Base-by-base conservation (phyloP, 306 rosid species). In the Pterocarpus macrocarpus region DNA sequence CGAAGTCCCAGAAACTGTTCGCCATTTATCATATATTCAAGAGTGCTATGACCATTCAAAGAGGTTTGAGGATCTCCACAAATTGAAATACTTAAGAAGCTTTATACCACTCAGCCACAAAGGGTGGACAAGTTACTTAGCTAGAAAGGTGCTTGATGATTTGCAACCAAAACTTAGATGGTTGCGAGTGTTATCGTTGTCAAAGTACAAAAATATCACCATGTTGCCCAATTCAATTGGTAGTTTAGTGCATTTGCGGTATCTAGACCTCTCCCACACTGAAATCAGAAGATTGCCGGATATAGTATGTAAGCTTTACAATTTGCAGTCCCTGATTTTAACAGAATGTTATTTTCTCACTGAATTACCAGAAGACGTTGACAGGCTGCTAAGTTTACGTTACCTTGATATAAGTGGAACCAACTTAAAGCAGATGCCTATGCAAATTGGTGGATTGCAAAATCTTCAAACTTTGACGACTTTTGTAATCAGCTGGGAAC, bases 241-340 rank as follows among this genome's bases (percentile, higher is more conserved):
- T 12, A 56, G 28, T 56, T 73, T 73, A 14, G 33, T 73, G 66
- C 78, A 36, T 13, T 39, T 73, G 55, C 38, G 67, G 4, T 73
- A 73, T 73, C 14, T 73, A 43, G 55, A 64, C 30, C 49, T 64
- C 9, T 64, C 70, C 47, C 16, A 33, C 34, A 50, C 45, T 50
- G 8, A 13, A 16, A 73, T 73, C 11, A 33, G 22, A 57, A 56
- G 56, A 7, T 73, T 73, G 30, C 68, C 67, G 1, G 12, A 4
- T 22, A 2, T 0, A 8, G 47, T 43, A 43, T 43, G 47, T 2
- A 43, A 43, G 47, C 10, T 43, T 43, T 43, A 43, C 47, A 43
- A 43, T 43, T 43, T 43, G 47, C 10, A 43, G 7, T 6, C 47
- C 47, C 8, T 43, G 47, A 43, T 43, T 43, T 43, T 43, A 43